Evolutionary conservation across 108 stramenopile genomes (phyloP), one percentile per base, ranked within the genome.

Genomic region (Nitzschia sp.): DNA sequence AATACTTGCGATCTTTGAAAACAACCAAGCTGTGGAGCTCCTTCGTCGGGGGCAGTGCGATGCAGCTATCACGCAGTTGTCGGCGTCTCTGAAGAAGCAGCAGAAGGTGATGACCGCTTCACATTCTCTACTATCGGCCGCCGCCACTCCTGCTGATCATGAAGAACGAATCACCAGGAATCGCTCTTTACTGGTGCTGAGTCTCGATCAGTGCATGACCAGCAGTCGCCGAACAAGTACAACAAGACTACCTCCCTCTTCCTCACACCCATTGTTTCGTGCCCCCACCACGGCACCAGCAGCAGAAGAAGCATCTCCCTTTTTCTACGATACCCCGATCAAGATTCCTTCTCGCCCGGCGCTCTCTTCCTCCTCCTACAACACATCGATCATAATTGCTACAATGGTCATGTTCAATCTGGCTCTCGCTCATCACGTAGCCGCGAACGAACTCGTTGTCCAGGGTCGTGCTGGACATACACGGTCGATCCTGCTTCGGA

Each of bases 391-490:
- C 13, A 41, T 13, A 13, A 41, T 41, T 41, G 38, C 38, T 6
- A 13, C 38, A 41, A 41, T 41, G 38, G 29, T 58, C 8, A 29
- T 58, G 8, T 58, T 58, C 31, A 58, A 58, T 30, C 25, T 58
- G 5, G 56, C 56, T 6, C 56, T 58, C 11, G 28, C 56, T 16
- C 25, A 58, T 17, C 56, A 58, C 25, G 8, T 58, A 4, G 23
- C 22, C 8, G 56, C 56, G 25, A 6, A 27, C 52, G 16, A 13
- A 8, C 8, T 21, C n/a, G 52, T 21, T 21, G 21, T 8, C 16
- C 19, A 53, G n/a, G 21, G 19, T 19, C 15, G 8, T 16, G 21
- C 52, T 19, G 19, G 19, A 8, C n/a, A n/a, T n/a, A n/a, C n/a
- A n/a, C n/a, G n/a, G n/a, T n/a, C n/a, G n/a, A n/a, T n/a, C n/a